A percentile compares a stretch with the other conserved stretches of the same genome.
Evolutionary conservation across 305 asterid genomes (phyloP).

Genomic region (Withania somnifera): DNA sequence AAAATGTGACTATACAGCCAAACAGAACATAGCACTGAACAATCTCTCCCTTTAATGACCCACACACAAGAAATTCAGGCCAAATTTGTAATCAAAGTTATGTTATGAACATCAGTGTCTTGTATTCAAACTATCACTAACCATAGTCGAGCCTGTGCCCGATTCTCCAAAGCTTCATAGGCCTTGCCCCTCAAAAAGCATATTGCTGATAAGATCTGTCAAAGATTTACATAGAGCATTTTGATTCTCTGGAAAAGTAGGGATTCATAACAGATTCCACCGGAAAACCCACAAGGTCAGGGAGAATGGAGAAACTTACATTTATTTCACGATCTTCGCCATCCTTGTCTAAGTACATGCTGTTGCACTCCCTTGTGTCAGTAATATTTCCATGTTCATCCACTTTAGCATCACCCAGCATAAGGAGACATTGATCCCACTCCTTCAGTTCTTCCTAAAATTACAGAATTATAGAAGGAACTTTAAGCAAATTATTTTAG

Average conservation of each 20-base stretch:
- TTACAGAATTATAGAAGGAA: neutral
- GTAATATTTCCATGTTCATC: constrained; percentile 91
- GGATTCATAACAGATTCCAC: neutral
- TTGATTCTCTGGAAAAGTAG: neutral
- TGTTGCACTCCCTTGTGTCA: constrained; percentile 59
- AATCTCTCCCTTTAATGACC: neutral
- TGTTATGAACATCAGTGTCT: neutral
- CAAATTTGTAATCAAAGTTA: neutral
- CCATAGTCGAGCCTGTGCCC: constrained; percentile 91
- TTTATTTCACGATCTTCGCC: constrained; percentile 97
- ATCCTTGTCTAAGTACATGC: constrained; percentile 88
- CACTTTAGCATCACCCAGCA: constrained; percentile 95
- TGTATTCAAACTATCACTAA: constrained; percentile 23
- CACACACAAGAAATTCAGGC: neutral
- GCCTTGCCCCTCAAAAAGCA: constrained; percentile 98
- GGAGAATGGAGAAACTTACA: constrained; percentile 33
- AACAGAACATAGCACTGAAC: neutral
- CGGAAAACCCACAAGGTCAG: neutral
- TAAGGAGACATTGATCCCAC: constrained; percentile 94
- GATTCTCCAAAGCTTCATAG: constrained; percentile 90
- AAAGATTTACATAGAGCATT: constrained; percentile 2
- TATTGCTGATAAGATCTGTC: constrained; percentile 81
- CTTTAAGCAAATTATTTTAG: neutral
- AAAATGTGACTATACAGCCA: neutral
- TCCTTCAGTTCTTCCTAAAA: constrained; percentile 89